Base-by-base conservation (phyloP, 2,329 filamentous ascomycete genomes). In the Leptographium procerum region DNA sequence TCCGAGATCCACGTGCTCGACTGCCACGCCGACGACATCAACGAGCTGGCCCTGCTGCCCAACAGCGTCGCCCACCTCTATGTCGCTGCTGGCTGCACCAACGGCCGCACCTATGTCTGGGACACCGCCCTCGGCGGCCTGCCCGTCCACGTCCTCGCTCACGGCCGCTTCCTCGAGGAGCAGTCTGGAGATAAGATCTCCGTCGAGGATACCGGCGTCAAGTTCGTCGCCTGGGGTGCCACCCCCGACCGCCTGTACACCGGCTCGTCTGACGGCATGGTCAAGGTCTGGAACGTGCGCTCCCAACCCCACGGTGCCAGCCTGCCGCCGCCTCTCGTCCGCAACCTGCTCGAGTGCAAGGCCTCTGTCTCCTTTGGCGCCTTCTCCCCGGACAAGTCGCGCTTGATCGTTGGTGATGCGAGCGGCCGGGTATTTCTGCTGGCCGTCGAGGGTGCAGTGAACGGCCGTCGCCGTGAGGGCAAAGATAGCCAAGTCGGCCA, bases 271-370 rank as follows among this genome's bases (percentile, higher is more conserved):
- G 83, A 86, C 61, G 83, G 83, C 1, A 73, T 79, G 0, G 73
- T 86, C 19, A 85, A 82, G 60, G 80, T 82, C 2, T 86, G 83
- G 83, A 81, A 85, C 61, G 69, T 86, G 10, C 77, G 79, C 11
- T 72, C 72, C 5, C 22, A n/a, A 28, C 26, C 45, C 28, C 22
- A 9, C 10, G 3, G 22, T 19, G 52, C 24, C n/a, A n/a, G n/a
- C n/a, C n/a, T n/a, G 7, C n/a, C 2, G 66, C 71, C 56, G 78
- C 22, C 74, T 0, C 73, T 80, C 51, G 72, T 85, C 6, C 75
- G 78, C 26, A 73, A 78, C 55, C 69, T 86, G 0, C 70, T 85
- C 1, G 74, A 79, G 60, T 77, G 78, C 1, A 73, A 79, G 0
- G 82, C 76, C 0, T 79, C 82, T 0, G 78, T 86, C 22, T 80